Base-by-base conservation (phyloP, 2,329 filamentous ascomycete species). In the Aureobasidium subglaciale region DNA sequence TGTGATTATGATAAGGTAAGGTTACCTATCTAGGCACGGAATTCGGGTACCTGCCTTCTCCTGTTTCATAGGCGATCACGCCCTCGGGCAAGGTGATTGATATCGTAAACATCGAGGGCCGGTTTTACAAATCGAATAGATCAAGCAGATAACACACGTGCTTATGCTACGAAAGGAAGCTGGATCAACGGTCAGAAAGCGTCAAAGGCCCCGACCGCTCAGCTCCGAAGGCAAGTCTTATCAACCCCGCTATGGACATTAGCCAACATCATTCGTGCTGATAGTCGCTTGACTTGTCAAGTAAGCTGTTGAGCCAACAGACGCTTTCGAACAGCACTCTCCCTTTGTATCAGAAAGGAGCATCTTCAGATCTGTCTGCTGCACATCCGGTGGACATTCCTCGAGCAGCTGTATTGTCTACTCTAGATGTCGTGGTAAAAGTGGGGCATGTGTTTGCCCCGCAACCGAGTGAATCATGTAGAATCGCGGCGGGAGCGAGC, bases 1-100 rank as follows among this genome's bases (percentile, higher is more conserved):
- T 50, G 46, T 50, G 46, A 50, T 50, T 32, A 45, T 20, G 42
- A 45, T 45, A 50, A 50, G 43, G 43, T 46, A 41, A 41, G 24
- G 32, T 38, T 38, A 50, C 30, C 34, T 50, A 50, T 50, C 46
- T 50, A 50, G 46, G 46, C 46, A 37, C 22, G 15, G 46, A 27
- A 24, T 15, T 16, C 46, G 46, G 43, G 46, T 50, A 38, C 46
- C 46, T 50, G 34, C 34, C 46, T 27, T 29, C n/a, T 24, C 40
- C 29, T 13, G 8, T 38, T 18, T 22, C 46, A 27, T 29, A 20
- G 24, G 16, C 35, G 34, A 50, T 29, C n/a, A 38, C 18, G 30
- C 43, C 27, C 43, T 48, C 43, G 30, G 42, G 7, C 45, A 48
- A 35, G 45, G 18, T 5, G 25, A 11, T 34, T 25, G 30, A 35